These are phyloP conservation scores for Tarenaya hassleriana DNA, from an alignment of 345 rosid genomes.

Conservation along the genomic window DNA sequence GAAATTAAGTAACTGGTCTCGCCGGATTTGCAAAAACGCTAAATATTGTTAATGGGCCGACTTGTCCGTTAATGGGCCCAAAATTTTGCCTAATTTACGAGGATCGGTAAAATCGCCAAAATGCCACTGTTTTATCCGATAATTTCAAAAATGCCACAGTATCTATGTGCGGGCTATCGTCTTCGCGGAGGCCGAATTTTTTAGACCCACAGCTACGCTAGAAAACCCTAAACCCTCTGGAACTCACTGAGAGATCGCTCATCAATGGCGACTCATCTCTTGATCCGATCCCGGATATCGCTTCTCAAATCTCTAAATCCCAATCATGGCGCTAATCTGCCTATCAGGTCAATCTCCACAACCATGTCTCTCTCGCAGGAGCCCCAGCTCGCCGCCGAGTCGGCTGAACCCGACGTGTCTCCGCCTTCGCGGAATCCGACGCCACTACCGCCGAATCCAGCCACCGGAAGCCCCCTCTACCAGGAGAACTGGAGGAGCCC, in stretches of 20 bases:
- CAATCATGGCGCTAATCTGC: not conserved
- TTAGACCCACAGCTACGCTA: too few relatives aligned
- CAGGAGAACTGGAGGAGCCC: constrained; percentile 78
- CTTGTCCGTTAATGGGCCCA: too few relatives aligned
- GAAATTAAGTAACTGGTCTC: too few relatives aligned
- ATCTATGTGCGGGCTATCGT: too few relatives aligned
- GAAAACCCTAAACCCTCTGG: too few relatives aligned
- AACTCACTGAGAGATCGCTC: not conserved
- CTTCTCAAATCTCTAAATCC: constrained; percentile 37
- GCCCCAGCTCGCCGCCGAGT: constrained; percentile 56
- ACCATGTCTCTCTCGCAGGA: constrained; percentile 60
- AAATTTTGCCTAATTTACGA: too few relatives aligned
- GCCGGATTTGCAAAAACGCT: too few relatives aligned
- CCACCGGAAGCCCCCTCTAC: constrained; percentile 81
- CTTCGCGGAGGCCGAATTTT: too few relatives aligned
- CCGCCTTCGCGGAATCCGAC: constrained; percentile 15
- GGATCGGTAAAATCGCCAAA: too few relatives aligned
- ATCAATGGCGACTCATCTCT: constrained; percentile 55
- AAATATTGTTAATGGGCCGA: too few relatives aligned
- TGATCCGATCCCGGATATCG: constrained; percentile 35
- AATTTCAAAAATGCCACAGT: too few relatives aligned
- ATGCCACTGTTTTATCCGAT: too few relatives aligned
- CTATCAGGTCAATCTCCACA: constrained; percentile 47
- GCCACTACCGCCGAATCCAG: constrained; percentile 84
- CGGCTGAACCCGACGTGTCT: constrained; percentile 18